Evolutionary conservation across 345 rosid genomes (phyloP).

Genomic region (Eucalyptus viminalis): DNA sequence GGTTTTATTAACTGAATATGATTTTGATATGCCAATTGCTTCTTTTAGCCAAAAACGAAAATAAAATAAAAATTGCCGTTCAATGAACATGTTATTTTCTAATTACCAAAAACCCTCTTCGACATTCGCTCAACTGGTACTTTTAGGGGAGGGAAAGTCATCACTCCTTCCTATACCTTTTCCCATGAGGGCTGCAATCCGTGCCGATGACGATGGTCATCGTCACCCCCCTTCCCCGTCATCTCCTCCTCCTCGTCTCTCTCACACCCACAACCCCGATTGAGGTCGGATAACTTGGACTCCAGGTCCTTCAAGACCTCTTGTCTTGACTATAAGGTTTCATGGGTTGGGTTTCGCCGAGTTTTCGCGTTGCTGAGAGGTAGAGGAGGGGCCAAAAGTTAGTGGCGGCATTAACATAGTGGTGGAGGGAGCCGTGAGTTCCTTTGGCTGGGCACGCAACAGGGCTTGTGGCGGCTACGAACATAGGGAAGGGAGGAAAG

Average conservation of each 20-base stretch:
- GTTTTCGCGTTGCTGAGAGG: not conserved
- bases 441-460: not conserved
- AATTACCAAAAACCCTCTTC: not conserved
- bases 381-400: not conserved
- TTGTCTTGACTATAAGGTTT: not conserved
- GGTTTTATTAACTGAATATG: not conserved
- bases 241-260: not conserved
- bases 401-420: not conserved
- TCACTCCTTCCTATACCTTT: not conserved
- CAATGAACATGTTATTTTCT: not conserved
- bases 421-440: not conserved
- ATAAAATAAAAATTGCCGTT: not conserved
- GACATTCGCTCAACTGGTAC: fast-evolving
- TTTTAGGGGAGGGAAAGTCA: not conserved
- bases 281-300: not conserved
- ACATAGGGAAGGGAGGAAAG: not conserved
- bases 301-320: not conserved
- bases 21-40: not conserved
- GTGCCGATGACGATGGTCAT: not conserved
- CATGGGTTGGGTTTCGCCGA: not conserved
- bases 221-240: not conserved
- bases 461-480: not conserved
- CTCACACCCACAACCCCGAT: not conserved
- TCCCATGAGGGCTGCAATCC: not conserved
- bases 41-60: not conserved